These are phyloP conservation scores for Penicillium sp. DNA, from an alignment of 2,329 filamentous ascomycete genomes.

Conservation along the genomic window DNA sequence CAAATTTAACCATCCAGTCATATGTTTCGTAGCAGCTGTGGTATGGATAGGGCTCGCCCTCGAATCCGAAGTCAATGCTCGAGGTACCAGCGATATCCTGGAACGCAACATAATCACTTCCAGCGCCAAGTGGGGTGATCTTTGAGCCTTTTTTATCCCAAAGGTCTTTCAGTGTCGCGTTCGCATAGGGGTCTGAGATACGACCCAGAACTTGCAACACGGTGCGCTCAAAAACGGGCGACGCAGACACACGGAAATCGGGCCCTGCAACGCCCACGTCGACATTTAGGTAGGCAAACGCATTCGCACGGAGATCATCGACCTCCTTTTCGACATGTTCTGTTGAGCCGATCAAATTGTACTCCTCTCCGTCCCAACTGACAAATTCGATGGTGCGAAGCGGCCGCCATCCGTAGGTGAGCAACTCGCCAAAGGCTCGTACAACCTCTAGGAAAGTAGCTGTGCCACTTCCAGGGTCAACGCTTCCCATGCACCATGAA, in stretches of 20 bases:
- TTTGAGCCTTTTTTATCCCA: constrained; percentile 65
- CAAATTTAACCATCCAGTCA: constrained; percentile 76
- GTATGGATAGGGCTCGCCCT: constrained; percentile 65
- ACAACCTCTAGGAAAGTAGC: constrained; percentile 89
- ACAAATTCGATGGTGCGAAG: constrained; percentile 95
- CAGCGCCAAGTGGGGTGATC: constrained; percentile 69
- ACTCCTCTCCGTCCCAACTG: constrained; percentile 92
- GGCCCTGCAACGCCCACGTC: constrained; percentile 76
- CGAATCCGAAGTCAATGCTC: constrained; percentile 80
- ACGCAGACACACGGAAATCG: constrained; percentile 74
- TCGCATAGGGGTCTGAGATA: constrained; percentile 68
- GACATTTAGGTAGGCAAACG: constrained; percentile 86
- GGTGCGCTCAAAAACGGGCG: constrained; percentile 73
- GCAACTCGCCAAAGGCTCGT: constrained; percentile 77
- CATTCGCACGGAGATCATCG: constrained; percentile 69
- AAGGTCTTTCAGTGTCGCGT: constrained; percentile 69
- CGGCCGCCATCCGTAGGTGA: constrained; percentile 78
- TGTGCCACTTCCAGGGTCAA: constrained; percentile 82
- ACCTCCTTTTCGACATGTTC: constrained; percentile 89
- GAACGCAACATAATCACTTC: constrained; percentile 84
- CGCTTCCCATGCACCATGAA: constrained; percentile 84
- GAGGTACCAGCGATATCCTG: constrained; percentile 88
- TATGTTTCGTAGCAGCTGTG: constrained; percentile 89
- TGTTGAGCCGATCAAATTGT: constrained; percentile 90
- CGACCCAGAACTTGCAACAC: constrained; percentile 72